phyloP scores from a whole-genome alignment of 108 stramenopile species.

The Cylindrotheca closterium region DNA sequence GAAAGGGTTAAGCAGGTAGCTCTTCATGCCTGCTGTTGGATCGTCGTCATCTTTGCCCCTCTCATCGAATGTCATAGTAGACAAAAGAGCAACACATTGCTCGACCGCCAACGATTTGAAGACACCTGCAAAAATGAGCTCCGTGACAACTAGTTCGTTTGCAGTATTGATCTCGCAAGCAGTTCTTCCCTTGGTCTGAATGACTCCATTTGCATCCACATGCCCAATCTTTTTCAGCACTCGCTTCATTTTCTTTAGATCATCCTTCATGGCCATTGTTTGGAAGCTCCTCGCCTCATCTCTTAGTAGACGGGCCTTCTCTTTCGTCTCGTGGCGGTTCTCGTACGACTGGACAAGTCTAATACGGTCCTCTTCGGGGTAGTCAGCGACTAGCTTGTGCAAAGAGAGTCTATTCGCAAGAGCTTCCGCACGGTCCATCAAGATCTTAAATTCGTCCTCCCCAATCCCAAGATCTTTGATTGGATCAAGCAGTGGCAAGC shows the following conservation, averaged over 20 bases:
- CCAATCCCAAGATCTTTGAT: constrained; percentile 87
- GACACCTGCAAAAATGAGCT: constrained; percentile 93
- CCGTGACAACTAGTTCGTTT: constrained; percentile 96
- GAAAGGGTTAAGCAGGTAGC: constrained; percentile 74
- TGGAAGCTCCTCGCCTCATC: constrained; percentile 80
- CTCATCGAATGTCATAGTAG: constrained; percentile 93
- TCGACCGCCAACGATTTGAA: constrained; percentile 95
- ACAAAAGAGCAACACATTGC: constrained; percentile 89
- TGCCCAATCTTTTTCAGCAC: constrained; percentile 94
- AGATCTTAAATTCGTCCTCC: constrained; percentile 68
- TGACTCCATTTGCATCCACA: constrained; percentile 90
- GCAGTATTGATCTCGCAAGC: constrained; percentile 98
- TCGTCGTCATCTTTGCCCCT: constrained; percentile 75
- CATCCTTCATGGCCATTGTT: constrained; percentile 94
- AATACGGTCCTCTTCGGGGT: constrained; percentile 50
- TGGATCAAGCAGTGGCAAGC: constrained; percentile 90
- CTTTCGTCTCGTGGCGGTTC: constrained; percentile 59
- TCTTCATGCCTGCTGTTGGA: constrained; percentile 71
- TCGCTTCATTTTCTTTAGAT: constrained; percentile 92
- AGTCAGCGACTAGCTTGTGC: constrained; percentile 48
- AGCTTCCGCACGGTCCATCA: constrained; percentile 76
- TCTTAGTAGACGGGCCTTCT: constrained; percentile 63
- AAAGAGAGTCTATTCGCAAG: constrained; percentile 57
- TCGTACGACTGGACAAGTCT: constrained; percentile 65
- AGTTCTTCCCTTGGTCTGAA: constrained; percentile 97